These are phyloP conservation scores for Coccinonectria pachysandricola DNA, from an alignment of 2,329 filamentous ascomycete genomes.

Conservation along the genomic window DNA sequence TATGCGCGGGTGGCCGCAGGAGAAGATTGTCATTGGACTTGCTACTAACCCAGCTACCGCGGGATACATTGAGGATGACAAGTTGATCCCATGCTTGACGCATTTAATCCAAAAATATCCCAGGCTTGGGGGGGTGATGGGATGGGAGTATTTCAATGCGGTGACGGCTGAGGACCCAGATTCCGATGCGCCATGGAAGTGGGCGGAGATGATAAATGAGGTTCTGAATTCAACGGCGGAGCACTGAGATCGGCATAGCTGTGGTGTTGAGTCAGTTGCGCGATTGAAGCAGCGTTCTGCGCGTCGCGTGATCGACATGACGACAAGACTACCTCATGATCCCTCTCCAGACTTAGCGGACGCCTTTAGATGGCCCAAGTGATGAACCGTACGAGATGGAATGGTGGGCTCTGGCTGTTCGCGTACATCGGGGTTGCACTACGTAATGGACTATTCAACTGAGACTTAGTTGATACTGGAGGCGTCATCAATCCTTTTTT, in stretches of 20 bases:
- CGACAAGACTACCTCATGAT: slow-evolving; percentile 7
- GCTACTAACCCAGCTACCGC: slow-evolving; percentile 61
- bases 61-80: slow-evolving; percentile 34
- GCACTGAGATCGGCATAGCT: no score
- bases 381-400: no score
- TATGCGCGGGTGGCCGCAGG: slow-evolving; percentile 55
- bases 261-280: no score
- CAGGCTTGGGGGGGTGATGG: slow-evolving; percentile 73
- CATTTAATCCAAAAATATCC: slow-evolving; percentile 41
- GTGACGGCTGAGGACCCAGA: slow-evolving; percentile 29
- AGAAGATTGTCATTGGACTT: slow-evolving; percentile 65
- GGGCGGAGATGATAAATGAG: slow-evolving; percentile 41
- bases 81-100: slow-evolving; percentile 30
- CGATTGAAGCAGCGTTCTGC: neutral
- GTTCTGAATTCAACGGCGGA: slow-evolving; percentile 9
- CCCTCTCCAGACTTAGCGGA: no score
- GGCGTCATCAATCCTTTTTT: no score
- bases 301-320: slow-evolving; percentile 6
- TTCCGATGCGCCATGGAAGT: slow-evolving; percentile 54
- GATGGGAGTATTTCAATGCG: slow-evolving; percentile 86
- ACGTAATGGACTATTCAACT: no score
- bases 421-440: no score
- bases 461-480: no score
- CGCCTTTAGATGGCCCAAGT: no score
- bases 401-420: no score